Evolutionary conservation across 1,284 basidiomycete genomes (phyloP).

Genomic region (Cutaneotrichosporon dermatis): DNA sequence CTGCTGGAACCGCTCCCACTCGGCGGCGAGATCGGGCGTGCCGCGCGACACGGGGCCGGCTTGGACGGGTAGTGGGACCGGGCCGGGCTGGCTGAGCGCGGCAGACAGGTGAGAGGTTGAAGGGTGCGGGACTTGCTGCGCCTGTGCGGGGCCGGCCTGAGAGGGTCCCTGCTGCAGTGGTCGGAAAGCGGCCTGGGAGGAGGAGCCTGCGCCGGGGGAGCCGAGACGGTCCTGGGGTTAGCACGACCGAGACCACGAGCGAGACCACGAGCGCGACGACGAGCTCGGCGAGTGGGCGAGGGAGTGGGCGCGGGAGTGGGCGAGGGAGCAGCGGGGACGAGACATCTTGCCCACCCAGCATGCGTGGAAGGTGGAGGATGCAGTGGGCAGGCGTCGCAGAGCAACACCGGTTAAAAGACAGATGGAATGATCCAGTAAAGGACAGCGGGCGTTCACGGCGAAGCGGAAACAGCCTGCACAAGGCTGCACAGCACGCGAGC

Average conservation of each 20-base stretch:
- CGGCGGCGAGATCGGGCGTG: slow-evolving; percentile 10
- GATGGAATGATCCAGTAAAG: too few relatives aligned
- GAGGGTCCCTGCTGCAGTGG: slow-evolving; percentile 4
- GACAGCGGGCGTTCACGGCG: too few relatives aligned
- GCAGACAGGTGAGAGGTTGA: slow-evolving; percentile 45
- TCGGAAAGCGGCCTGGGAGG: slow-evolving; percentile 20
- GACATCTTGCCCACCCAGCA: too few relatives aligned
- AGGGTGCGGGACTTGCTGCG: slow-evolving; percentile 29
- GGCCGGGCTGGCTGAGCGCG: slow-evolving; percentile 27
- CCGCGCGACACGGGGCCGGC: neutral
- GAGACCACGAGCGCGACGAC: neutral
- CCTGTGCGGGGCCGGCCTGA: slow-evolving; percentile 10
- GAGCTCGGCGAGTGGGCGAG: neutral
- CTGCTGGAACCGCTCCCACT: slow-evolving; percentile 16
- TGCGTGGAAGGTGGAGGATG: too few relatives aligned
- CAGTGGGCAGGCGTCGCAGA: too few relatives aligned
- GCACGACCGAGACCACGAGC: neutral
- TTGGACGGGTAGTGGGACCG: slow-evolving; percentile 4
- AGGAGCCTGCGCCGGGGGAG: slow-evolving; percentile 7
- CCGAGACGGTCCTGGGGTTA: slow-evolving; percentile 18
- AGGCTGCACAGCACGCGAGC: too few relatives aligned
- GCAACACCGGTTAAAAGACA: too few relatives aligned
- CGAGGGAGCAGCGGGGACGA: too few relatives aligned
- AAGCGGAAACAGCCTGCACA: too few relatives aligned
- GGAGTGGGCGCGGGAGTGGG: neutral